Evolutionary conservation across 2,329 filamentous ascomycete genomes (phyloP), one percentile per base, ranked within the genome.

Genomic region (Aureobasidium sp.): DNA sequence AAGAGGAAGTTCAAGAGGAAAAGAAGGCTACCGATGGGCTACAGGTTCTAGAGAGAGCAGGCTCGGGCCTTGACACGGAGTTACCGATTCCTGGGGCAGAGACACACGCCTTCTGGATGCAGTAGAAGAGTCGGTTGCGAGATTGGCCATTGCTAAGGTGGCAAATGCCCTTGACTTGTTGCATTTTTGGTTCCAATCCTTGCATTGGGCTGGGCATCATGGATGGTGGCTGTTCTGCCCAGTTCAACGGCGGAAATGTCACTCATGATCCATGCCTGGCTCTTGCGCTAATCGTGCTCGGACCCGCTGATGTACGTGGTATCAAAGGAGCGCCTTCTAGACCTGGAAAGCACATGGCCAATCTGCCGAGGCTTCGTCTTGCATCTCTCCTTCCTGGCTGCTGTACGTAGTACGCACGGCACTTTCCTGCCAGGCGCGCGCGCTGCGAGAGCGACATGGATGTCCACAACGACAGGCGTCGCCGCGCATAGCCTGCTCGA

Each of bases 101-200:
- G 42, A 48, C 57, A 35, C 57, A 60, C 45, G 45, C 57, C 57
- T 60, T 60, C 57, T 50, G 57, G 45, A 60, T 60, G 57, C 57
- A 60, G 45, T 49, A 60, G 57, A 60, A 60, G 57, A 60, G 57
- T 60, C 57, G 57, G 57, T 50, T 50, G 42, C 57, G 57, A 60
- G 57, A 60, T 60, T 60, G 57, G 45, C 57, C 57, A 50, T 60
- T 31, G 37, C 45, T 33, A 31, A 33, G 27, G 57, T 60, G 57
- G 57, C 57, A 50, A 60, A 60, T 60, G 44, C 57, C 45, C 45
- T 50, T 33, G 27, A 49, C 15, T 50, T 60, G 57, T 42, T 40
- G 45, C 57, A 60, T 60, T 60, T 60, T 50, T 60, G 44, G 57
- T 50, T 60, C 53, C 57, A 60, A 60, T 60, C 57, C 57, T 60